A percentile compares a stretch with the other conserved stretches of the same genome.
phyloP scores from a whole-genome alignment of 176 grass and related monocot species.

The Paspalum notatum region DNA sequence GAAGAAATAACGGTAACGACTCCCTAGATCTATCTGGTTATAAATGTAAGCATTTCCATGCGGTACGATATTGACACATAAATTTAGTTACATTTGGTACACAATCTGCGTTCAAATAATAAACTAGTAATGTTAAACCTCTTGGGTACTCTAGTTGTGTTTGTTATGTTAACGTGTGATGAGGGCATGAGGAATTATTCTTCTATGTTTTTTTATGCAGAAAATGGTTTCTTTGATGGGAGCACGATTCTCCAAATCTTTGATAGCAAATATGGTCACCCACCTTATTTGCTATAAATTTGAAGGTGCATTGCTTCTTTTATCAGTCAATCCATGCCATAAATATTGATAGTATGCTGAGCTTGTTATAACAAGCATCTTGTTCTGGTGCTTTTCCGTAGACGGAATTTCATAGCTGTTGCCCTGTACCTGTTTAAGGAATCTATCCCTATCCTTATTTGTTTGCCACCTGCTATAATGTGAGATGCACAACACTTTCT shows the following conservation, averaged over 20 bases:
- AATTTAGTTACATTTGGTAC: not conserved
- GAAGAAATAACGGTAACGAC: conserved; percentile 78
- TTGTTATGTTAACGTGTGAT: not conserved
- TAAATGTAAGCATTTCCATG: not conserved
- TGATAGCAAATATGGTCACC: conserved; percentile 68
- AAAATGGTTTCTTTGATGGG: conserved; percentile 97
- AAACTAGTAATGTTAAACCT: not conserved
- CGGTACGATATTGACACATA: not conserved
- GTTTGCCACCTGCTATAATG: not conserved
- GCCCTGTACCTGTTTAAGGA: not conserved
- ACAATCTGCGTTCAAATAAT: not conserved
- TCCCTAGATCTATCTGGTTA: not conserved
- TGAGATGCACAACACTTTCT: not conserved
- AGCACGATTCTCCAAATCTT: conserved; percentile 74
- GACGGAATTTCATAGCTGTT: not conserved
- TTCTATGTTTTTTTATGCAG: conserved; percentile 47
- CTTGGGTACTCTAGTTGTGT: too few relatives aligned
- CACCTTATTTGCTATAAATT: conserved; percentile 97
- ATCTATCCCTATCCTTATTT: not conserved
- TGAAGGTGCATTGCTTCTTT: conserved; percentile 60
- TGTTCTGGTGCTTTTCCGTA: not conserved
- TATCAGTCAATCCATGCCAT: not conserved
- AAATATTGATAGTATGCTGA: not conserved
- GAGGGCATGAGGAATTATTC: not conserved
- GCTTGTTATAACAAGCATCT: not conserved